phyloP scores from a whole-genome alignment of 768 basidiomycete species.

The Russula brevipes region DNA sequence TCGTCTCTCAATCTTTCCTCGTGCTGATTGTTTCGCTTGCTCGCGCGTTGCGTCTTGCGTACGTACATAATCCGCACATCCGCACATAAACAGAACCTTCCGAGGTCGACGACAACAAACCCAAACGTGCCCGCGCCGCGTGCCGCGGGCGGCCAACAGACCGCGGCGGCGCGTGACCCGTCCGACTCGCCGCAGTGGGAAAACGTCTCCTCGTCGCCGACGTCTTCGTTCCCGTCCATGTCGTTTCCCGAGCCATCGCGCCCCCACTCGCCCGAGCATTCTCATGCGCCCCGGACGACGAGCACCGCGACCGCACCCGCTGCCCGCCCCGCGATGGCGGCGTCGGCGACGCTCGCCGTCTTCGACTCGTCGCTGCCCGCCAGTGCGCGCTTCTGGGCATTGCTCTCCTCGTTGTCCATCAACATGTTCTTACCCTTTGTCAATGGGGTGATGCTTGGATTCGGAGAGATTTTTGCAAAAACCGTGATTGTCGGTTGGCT shows the following conservation, averaged over 20 bases:
- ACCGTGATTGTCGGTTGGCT: slow-evolving; percentile 57
- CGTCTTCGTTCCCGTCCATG: slow-evolving; percentile 72
- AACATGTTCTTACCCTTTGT: slow-evolving; percentile 85
- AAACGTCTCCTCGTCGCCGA: slow-evolving; percentile 45
- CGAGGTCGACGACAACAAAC: neutral
- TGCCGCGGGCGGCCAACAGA: slow-evolving; percentile 8
- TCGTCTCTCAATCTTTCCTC: neutral
- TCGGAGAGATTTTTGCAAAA: slow-evolving; percentile 89
- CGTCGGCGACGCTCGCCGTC: slow-evolving; percentile 56
- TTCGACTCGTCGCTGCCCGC: slow-evolving; percentile 64
- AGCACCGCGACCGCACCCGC: slow-evolving; percentile 6
- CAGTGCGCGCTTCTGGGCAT: slow-evolving; percentile 61
- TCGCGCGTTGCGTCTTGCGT: neutral
- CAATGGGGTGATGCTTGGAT: slow-evolving; percentile 95
- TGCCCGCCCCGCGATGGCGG: slow-evolving; percentile 12
- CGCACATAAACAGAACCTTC: neutral
- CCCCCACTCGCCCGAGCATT: slow-evolving; percentile 38
- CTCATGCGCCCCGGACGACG: slow-evolving; percentile 26
- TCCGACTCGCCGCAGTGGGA: slow-evolving; percentile 52
- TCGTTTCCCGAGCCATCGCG: slow-evolving; percentile 62
- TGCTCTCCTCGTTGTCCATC: slow-evolving; percentile 72
- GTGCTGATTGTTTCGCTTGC: neutral
- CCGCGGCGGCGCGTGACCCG: slow-evolving; percentile 25
- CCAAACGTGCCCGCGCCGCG: neutral
- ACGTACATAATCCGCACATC: too few species aligned